Evolutionary conservation across 208 protist genomes (phyloP), one percentile per base, ranked within the genome.

Genomic region (Zelonia costaricensis): DNA sequence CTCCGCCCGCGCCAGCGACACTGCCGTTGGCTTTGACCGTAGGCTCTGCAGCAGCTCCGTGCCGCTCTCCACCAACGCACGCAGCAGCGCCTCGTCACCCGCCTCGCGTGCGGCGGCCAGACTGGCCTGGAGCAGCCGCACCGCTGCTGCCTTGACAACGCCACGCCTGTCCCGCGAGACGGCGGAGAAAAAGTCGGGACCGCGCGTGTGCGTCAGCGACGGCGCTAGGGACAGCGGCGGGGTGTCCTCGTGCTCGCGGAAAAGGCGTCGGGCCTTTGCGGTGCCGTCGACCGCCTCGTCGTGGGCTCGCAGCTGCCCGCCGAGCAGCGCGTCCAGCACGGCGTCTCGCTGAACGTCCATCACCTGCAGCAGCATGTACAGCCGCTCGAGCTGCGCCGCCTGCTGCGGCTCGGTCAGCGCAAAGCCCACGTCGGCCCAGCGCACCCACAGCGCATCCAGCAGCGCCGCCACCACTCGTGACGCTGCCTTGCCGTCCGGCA

Each of bases 141-240:
- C n/a, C 15, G 86, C 84, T 1, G 46, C 44, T 36, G 44, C 44
- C 47, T 86, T 58, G 23, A 93, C 66, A 13, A 25, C 58, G 2
- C 57, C 53, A 5, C 77, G 69, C 46, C 38, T 61, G 10, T 78
- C 74, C 16, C 79, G 78, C 20, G 84, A 72, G n/a, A 91, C 79
- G 20, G 82, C 86, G 2, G 85, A 65, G 55, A 95, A 95, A 49
- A 95, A 92, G 61, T 87, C 61, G 0, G 89, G 81, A 22, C 89
- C 89, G 5, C 84, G 80, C 28, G 65, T 40, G 1, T 16, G 33
- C 13, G 42, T 48, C 9, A 73, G 38, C 18, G 48, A 1, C 13
- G 44, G 27, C 40, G 58, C 39, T n/a, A 73, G 39, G 35, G 36
- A 30, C 33, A 73, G 44, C 33, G 66, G 58, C 7, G 66, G 66